Evolutionary conservation across 2,329 filamentous ascomycete species (phyloP).

Genomic region (Epichloe elymi): DNA sequence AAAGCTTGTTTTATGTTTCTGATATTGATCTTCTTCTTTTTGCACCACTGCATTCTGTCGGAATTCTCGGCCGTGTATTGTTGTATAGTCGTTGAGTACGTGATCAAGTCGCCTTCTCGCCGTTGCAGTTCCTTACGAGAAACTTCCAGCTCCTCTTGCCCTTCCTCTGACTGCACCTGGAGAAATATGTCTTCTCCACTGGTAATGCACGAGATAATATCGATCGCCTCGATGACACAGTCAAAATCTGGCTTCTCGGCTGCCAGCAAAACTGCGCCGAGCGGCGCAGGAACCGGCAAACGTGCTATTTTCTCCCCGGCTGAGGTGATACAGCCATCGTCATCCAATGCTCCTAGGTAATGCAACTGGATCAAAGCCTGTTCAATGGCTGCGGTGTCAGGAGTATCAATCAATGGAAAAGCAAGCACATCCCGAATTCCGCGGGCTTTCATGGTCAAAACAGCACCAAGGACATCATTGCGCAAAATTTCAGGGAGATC

Average conservation of each 20-base stretch:
- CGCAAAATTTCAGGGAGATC: slow-evolving; percentile 83
- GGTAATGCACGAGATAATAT: slow-evolving; percentile 58
- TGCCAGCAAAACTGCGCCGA: slow-evolving; percentile 72
- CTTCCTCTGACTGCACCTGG: slow-evolving; percentile 44
- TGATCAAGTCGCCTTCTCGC: slow-evolving; percentile 52
- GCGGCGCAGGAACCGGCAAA: slow-evolving; percentile 68
- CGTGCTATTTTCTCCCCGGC: slow-evolving; percentile 66
- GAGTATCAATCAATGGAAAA: slow-evolving; percentile 78
- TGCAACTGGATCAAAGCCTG: slow-evolving; percentile 72
- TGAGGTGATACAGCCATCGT: slow-evolving; percentile 59
- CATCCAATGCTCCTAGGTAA: slow-evolving; percentile 61
- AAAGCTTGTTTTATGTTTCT: slow-evolving; percentile 51
- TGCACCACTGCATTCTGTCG: slow-evolving; percentile 45
- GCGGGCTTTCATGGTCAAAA: slow-evolving; percentile 87
- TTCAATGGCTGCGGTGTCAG: slow-evolving; percentile 63
- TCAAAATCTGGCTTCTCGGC: slow-evolving; percentile 57
- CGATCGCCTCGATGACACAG: slow-evolving; percentile 72
- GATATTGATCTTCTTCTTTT: slow-evolving; percentile 39
- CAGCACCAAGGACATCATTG: slow-evolving; percentile 73
- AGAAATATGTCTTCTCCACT: slow-evolving; percentile 51
- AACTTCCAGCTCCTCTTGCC: slow-evolving; percentile 38
- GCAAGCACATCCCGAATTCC: slow-evolving; percentile 68
- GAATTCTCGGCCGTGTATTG: slow-evolving; percentile 43
- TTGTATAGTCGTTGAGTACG: slow-evolving; percentile 50
- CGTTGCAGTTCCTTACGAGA: slow-evolving; percentile 44